Evolutionary conservation across 2,329 filamentous ascomycete species (phyloP), one percentile per base, ranked within the genome.

Genomic region (Thielaviopsis populi): DNA sequence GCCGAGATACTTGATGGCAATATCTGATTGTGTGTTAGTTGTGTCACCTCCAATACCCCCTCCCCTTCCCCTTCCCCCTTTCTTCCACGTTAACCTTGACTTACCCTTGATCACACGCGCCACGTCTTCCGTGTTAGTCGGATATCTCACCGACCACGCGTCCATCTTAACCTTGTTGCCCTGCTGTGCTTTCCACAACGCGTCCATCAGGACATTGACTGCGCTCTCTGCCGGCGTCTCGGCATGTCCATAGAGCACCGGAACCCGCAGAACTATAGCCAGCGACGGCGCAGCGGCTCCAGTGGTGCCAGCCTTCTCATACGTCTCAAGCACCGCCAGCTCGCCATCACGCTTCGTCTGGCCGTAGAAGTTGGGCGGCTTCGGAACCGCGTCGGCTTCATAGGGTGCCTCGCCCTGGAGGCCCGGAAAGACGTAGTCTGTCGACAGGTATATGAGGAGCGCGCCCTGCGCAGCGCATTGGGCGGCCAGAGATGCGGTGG

Each of bases 91-190:
- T 43, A 33, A 37, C 5, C 17, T 53, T 19, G 67, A 74, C 77
- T 69, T 76, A 84, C 83, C 83, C 67, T 84, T 79, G 69, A 85
- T 88, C 56, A 96, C 88, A 46, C 91, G 80, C 19, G 80, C 90
- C 19, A 95, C 86, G 70, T 96, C 91, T 71, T 90, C 86, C 0
- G 90, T 95, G 72, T 94, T 94, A 7, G 91, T 95, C 8, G 91
- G 91, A 75, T 89, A 95, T 33, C 91, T 82, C 61, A 88, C 75
- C 1, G 88, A 85, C 84, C 89, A 95, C 72, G 95, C 85, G 70
- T 96, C 91, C 84, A 95, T 91, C 71, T 83, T 85, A 48, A 91
- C 78, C 64, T 79, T 80, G 1, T 78, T 78, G 4, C 78, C 81
- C 43, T 78, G 75, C 71, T 91, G 87, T 0, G 84, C 81, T 72